Percentiles rank a stretch among this genome's conserved stretches.
These are phyloP conservation scores for Pyronema omphalodes DNA, from an alignment of 495 filamentous ascomycete species.

Conservation along the genomic window DNA sequence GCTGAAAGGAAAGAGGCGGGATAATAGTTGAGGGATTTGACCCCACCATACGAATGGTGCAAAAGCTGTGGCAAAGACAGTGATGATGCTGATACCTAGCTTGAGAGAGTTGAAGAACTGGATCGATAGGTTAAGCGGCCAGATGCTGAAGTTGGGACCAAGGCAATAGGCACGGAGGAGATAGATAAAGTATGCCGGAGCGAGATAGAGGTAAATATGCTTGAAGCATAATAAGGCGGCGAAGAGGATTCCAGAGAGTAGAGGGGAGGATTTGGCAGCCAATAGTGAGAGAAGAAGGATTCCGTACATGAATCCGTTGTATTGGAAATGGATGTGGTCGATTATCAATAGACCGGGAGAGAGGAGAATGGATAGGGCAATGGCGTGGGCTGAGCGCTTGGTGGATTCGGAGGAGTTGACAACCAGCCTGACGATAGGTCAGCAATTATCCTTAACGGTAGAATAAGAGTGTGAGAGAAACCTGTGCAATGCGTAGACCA, in stretches of 20 bases:
- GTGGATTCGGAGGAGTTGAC: conserved; percentile 41
- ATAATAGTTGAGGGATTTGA: conserved; percentile 74
- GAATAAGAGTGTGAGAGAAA: conserved; percentile 24
- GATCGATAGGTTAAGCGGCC: conserved; percentile 39
- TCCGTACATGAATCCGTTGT: conserved; percentile 93
- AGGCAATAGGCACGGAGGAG: conserved; percentile 77
- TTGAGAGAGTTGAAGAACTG: conserved; percentile 62
- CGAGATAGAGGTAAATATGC: conserved; percentile 94
- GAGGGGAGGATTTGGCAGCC: conserved; percentile 56
- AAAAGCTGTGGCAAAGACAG: conserved; percentile 67
- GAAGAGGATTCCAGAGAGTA: conserved; percentile 64
- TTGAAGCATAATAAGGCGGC: conserved; percentile 79
- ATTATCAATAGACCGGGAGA: conserved; percentile 91
- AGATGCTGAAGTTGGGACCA: conserved; percentile 32
- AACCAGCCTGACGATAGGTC: conserved; percentile 24
- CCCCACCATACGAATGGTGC: conserved; percentile 72
- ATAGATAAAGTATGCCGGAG: conserved; percentile 90
- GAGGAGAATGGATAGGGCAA: conserved; percentile 73
- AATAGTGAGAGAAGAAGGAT: conserved; percentile 71
- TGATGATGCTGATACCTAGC: conserved; percentile 51
- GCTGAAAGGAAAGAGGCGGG: conserved; percentile 82
- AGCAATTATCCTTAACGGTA: not conserved
- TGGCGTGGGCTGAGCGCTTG: conserved; percentile 67
- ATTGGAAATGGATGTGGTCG: conserved; percentile 98
- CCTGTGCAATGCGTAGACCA: conserved; percentile 70